phyloP scores from a whole-genome alignment of 2,329 filamentous ascomycete species.

The Colletotrichum sp. region DNA sequence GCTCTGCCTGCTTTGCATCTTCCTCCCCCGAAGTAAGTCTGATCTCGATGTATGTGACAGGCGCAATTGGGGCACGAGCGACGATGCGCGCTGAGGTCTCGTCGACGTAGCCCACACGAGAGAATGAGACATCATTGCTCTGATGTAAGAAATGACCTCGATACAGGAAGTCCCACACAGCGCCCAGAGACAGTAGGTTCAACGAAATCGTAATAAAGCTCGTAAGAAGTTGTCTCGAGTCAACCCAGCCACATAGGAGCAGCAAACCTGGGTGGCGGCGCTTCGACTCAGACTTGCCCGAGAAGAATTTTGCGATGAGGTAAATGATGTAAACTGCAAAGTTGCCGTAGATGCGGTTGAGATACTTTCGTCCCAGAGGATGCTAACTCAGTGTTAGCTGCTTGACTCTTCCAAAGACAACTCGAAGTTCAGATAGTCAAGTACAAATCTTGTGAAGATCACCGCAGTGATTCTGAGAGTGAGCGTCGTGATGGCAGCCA shows the following conservation, averaged over 20 bases:
- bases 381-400: not conserved
- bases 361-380: conserved; percentile 3
- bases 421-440: not conserved
- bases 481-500: not conserved
- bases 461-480: not conserved
- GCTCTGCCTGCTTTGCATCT: fast-evolving
- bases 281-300: not conserved
- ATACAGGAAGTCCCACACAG: conserved; percentile 56
- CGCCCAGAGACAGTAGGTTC: not conserved
- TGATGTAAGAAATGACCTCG: conserved; percentile 59
- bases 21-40: conserved; percentile 33
- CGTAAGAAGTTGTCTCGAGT: not conserved
- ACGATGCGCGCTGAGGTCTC: conserved; percentile 63
- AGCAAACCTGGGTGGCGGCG: not conserved
- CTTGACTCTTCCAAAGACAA: not conserved
- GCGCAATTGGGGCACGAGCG: conserved; percentile 57
- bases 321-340: not conserved
- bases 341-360: conserved; percentile 2
- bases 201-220: not conserved
- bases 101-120: conserved; percentile 68
- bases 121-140: conserved; percentile 62
- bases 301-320: not conserved
- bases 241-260: not conserved
- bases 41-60: conserved; percentile 37
- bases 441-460: conserved; percentile 4